A percentile compares a stretch with the other conserved stretches of the same genome.
Conservation (phyloP, 371 early-diverging fungal species). For the Lichtheimia ornata region DNA sequence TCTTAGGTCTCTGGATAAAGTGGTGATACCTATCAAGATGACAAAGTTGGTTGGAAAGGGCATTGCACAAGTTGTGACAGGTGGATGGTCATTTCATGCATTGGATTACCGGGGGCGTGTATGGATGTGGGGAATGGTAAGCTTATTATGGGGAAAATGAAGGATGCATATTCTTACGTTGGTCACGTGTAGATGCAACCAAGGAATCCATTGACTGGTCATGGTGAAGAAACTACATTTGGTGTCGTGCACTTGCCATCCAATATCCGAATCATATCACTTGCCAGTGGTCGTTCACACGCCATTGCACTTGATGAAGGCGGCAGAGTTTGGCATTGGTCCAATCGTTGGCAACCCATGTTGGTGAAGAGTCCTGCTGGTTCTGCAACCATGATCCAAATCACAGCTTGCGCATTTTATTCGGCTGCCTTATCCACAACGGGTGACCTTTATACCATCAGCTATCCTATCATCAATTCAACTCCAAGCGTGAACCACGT, state of each 20-base stretch:
- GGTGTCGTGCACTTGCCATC: constrained; percentile 14
- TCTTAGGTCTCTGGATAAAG: neutral
- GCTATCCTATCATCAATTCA: constrained; percentile 18
- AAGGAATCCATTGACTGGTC: neutral
- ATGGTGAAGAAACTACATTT: neutral
- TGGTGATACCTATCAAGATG: constrained; percentile 28
- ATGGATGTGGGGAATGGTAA: constrained; percentile 53
- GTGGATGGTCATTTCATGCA: constrained; percentile 55
- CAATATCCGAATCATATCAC: constrained; percentile 4
- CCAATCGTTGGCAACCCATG: constrained; percentile 22
- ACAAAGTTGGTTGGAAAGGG: constrained; percentile 26
- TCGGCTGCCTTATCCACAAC: constrained; percentile 27
- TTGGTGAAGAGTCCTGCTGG: constrained; percentile 12
- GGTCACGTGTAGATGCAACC: neutral
- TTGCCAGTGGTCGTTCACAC: constrained; percentile 41
- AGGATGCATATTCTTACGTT: too few species aligned
- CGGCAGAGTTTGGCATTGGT: constrained; percentile 43
- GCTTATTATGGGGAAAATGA: neutral
- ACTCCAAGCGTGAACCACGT: neutral
- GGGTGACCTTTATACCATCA: constrained; percentile 28
- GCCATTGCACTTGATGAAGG: constrained; percentile 37
- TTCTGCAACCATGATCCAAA: neutral
- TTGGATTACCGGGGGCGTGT: constrained; percentile 40
- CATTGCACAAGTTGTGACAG: constrained; percentile 44
- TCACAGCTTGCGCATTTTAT: constrained; percentile 35